phyloP scores from a whole-genome alignment of 371 early-diverging fungal species.

The Capillidium heterosporum region DNA sequence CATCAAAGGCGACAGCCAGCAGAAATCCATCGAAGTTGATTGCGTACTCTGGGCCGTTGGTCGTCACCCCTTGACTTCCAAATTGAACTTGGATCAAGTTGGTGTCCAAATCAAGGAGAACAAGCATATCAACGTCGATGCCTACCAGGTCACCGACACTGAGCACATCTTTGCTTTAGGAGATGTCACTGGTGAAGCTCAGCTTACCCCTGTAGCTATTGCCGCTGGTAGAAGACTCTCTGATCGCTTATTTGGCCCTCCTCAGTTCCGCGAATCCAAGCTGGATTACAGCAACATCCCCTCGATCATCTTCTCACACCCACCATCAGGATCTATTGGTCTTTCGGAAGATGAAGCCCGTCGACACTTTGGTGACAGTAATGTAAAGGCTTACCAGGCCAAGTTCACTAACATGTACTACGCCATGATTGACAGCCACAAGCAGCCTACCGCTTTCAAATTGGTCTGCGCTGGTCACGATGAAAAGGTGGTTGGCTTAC shows the following conservation, averaged over 20 bases:
- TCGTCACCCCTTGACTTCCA: conserved; percentile 51
- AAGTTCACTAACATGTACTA: conserved; percentile 87
- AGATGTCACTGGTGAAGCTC: conserved; percentile 79
- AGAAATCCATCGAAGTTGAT: conserved; percentile 31
- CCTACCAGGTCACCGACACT: conserved; percentile 64
- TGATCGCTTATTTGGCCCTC: conserved; percentile 81
- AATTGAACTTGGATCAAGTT: conserved; percentile 42
- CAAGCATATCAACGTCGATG: conserved; percentile 60
- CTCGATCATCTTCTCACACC: conserved; percentile 93
- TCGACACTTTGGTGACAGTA: conserved; percentile 48
- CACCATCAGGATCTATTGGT: conserved; percentile 78
- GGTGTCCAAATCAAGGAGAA: conserved; percentile 37
- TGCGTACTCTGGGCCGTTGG: conserved; percentile 78
- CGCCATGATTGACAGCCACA: conserved; percentile 57
- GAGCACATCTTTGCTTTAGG: conserved; percentile 76
- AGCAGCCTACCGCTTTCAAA: conserved; percentile 79
- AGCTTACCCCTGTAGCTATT: conserved; percentile 93
- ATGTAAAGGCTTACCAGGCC: conserved; percentile 67
- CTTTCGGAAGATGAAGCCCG: conserved; percentile 71
- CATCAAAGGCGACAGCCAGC: conserved; percentile 20
- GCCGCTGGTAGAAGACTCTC: conserved; percentile 86
- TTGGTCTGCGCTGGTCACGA: conserved; percentile 63
- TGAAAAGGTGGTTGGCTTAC: conserved; percentile 92
- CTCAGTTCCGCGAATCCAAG: conserved; percentile 37
- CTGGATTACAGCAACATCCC: conserved; percentile 88